Evolutionary conservation across 371 early-diverging fungal genomes (phyloP), one percentile per base, ranked within the genome.

Genomic region (Paramicrosporidium saccamoebae): DNA sequence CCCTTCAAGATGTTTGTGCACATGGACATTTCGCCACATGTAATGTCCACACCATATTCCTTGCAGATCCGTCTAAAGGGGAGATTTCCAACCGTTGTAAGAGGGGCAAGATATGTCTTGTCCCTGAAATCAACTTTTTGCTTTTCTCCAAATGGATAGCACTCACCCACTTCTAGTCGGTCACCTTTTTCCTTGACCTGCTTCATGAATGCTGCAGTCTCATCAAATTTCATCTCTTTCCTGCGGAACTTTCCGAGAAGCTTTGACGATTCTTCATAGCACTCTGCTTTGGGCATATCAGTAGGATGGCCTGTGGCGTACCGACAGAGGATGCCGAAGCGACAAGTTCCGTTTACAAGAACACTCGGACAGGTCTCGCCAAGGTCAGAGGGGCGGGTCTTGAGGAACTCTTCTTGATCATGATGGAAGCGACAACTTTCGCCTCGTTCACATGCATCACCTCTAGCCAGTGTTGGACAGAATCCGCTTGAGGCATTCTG

Each of bases 71-170:
- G 58, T 5, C 94, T 54, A 55, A 86, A 92, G 15, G 94, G 90
- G 17, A 92, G 46, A 41, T 92, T 86, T 10, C 88, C 88, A n/a
- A 84, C 78, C 2, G 88, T 88, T 0, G 94, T 92, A 31, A 92
- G 46, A 7, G 94, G 94, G 4, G 88, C 94, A 25, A 86, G 52
- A 35, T 88, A 92, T 5, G 71, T 59, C 30, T 86, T 84, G 32
- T 64, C 62, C 26, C 61, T 50, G 25, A 74, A 71, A 37, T 78
- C 72, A 14, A 79, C 19, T 9, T 12, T 4, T 21, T 32, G 12
- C 27, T 35, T 27, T 21, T 57, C 28, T 53, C 29, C 42, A 41
- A 28, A 16, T 11, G 18, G n/a, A n/a, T 15, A 9, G 6, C 11
- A 7, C 8, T 22, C 20, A 20, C 13, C 11, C 10, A 16, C 17